Evolutionary conservation across 2,329 filamentous ascomycete species (phyloP).

Genomic region (Zopfia rhizophila): DNA sequence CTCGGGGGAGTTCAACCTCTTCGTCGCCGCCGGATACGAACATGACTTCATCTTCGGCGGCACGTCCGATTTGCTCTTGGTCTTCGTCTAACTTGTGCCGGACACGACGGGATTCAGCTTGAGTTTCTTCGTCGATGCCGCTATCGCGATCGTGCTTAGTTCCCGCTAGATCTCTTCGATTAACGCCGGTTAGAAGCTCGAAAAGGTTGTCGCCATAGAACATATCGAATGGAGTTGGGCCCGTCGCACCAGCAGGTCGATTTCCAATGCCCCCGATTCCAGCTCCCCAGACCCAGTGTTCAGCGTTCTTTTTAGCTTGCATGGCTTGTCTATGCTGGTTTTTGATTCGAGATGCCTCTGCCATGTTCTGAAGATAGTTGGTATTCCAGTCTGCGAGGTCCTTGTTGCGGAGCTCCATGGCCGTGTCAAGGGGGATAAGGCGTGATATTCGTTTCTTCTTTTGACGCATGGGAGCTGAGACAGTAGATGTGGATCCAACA

Average conservation of each 20-base stretch:
- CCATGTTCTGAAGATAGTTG: conserved; percentile 71
- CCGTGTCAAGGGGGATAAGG: conserved; percentile 59
- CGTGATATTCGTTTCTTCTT: conserved; percentile 49
- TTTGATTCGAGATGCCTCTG: conserved; percentile 57
- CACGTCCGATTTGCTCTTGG: conserved; percentile 47
- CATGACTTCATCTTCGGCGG: conserved; percentile 46
- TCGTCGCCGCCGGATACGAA: conserved; percentile 40
- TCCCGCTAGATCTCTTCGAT: conserved; percentile 31
- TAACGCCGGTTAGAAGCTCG: conserved; percentile 56
- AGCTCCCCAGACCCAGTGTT: conserved; percentile 67
- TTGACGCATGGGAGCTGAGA: conserved; percentile 55
- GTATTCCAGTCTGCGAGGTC: conserved; percentile 68
- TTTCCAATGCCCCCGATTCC: conserved; percentile 66
- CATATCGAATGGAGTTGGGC: conserved; percentile 63
- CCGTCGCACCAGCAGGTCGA: conserved; percentile 54
- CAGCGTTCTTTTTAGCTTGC: conserved; percentile 71
- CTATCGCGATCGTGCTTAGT: conserved; percentile 49
- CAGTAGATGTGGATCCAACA: conserved; percentile 48
- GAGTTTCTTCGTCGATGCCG: conserved; percentile 45
- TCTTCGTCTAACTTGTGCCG: conserved; percentile 44
- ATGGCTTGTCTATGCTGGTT: conserved; percentile 51
- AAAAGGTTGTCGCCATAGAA: conserved; percentile 69
- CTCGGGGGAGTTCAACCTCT: conserved; percentile 75
- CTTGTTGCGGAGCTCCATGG: conserved; percentile 64
- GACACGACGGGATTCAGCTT: conserved; percentile 45